A percentile compares a stretch with the other conserved stretches of the same genome.
phyloP scores from a whole-genome alignment of 306 rosid species.

The Nissolia schottii region DNA sequence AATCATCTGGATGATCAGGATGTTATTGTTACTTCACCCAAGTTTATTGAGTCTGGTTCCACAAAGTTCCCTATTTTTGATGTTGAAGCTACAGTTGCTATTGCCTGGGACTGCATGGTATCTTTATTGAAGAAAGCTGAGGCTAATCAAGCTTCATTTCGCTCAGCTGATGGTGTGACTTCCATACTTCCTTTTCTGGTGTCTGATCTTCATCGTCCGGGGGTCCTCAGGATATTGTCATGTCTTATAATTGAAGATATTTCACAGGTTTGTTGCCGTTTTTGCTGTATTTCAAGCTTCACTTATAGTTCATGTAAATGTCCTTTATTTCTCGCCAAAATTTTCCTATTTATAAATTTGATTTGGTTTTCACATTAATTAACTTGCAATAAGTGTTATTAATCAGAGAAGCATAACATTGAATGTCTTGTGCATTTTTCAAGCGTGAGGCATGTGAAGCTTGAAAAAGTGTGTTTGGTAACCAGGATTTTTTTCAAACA shows the following conservation, averaged over 20 bases:
- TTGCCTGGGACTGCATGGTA: constrained; percentile 98
- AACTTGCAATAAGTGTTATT: background rate
- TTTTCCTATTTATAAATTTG: background rate
- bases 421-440: too few species aligned
- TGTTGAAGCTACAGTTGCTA: constrained; percentile 59
- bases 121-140: constrained; percentile 88
- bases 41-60: constrained; percentile 68
- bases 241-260: constrained; percentile 87
- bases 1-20: constrained; percentile 71
- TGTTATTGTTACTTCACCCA: constrained; percentile 81
- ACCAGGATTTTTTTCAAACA: too few species aligned
- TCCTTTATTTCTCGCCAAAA: background rate
- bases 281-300: background rate
- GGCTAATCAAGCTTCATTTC: constrained; percentile 82
- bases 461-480: too few species aligned
- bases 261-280: constrained; percentile 59
- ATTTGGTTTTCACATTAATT: constrained; percentile 5
- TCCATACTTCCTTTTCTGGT: constrained; percentile 81
- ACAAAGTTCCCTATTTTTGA: constrained; percentile 89
- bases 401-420: constrained; percentile 2
- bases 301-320: background rate
- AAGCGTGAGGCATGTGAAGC: too few species aligned
- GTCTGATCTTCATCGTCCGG: constrained; percentile 75
- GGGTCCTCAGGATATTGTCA: constrained; percentile 86
- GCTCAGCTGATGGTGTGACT: constrained; percentile 75